A percentile compares a stretch with the other conserved stretches of the same genome.
Conservation (phyloP, 2,329 filamentous ascomycete genomes). For the Phyllosticta paracitricarpa region DNA sequence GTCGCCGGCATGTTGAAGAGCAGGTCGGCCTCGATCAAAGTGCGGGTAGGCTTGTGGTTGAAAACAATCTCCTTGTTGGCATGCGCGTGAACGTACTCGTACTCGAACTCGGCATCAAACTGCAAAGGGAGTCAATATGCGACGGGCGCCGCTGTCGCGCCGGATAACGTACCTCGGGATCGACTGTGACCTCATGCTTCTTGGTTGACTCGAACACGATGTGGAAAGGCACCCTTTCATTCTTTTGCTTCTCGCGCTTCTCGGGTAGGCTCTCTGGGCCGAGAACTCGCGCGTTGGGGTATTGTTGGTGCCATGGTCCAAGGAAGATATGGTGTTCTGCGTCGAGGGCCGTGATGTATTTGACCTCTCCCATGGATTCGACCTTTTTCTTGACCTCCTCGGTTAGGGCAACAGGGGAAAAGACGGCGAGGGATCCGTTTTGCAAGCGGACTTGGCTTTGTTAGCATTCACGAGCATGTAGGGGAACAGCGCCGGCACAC, state of each 20-base stretch:
- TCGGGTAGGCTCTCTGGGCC: constrained; percentile 74
- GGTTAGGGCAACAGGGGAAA: constrained; percentile 84
- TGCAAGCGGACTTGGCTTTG: constrained; percentile 57
- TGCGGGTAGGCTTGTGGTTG: constrained; percentile 65
- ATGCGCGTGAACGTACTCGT: constrained; percentile 71
- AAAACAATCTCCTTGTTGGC: constrained; percentile 83
- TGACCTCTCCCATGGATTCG: constrained; percentile 53
- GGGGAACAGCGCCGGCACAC: constrained; percentile 19
- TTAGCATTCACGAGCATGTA: constrained; percentile 13
- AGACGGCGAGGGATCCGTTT: constrained; percentile 71
- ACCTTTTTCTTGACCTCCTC: constrained; percentile 57
- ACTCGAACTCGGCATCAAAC: constrained; percentile 79
- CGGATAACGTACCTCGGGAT: constrained; percentile 40
- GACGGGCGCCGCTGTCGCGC: background rate
- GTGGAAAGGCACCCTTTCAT: constrained; percentile 52
- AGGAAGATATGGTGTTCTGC: constrained; percentile 94
- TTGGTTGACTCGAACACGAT: constrained; percentile 45
- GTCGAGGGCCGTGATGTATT: constrained; percentile 81
- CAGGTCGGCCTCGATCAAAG: constrained; percentile 81
- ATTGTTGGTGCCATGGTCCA: constrained; percentile 71
- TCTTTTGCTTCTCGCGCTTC: constrained; percentile 58
- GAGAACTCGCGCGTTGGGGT: constrained; percentile 68
- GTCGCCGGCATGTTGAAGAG: constrained; percentile 82
- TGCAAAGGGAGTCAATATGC: background rate
- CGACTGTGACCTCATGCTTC: constrained; percentile 41